Evolutionary conservation across 345 rosid genomes (phyloP).

Genomic region (Luvunga scandens): DNA sequence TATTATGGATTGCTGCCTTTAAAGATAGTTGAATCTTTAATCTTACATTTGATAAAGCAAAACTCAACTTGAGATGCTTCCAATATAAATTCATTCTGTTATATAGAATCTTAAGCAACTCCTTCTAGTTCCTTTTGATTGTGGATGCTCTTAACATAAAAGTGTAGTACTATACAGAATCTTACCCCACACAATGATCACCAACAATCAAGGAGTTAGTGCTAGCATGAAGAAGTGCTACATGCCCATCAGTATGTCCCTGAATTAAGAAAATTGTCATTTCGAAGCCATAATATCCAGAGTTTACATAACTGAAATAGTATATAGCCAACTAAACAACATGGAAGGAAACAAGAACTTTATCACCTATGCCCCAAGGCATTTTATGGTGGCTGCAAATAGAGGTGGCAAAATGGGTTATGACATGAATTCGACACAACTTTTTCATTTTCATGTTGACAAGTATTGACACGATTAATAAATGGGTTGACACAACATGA

Average conservation of each 20-base stretch:
- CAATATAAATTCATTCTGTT: not conserved
- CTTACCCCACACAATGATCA: conserved; percentile 97
- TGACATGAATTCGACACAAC: no score
- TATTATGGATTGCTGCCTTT: not conserved
- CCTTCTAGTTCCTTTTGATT: not conserved
- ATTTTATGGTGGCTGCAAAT: not conserved
- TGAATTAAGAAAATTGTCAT: conserved; percentile 29
- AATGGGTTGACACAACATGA: no score
- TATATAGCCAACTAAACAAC: not conserved
- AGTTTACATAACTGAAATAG: not conserved
- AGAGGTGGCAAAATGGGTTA: no score
- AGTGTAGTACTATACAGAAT: conserved; percentile 9
- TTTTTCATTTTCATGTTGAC: no score
- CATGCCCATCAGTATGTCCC: conserved; percentile 97
- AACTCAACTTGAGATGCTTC: not conserved
- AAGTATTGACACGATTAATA: no score
- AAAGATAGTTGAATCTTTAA: not conserved
- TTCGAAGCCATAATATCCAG: not conserved
- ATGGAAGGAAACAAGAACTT: not conserved
- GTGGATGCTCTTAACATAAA: not conserved
- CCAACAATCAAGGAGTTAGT: conserved; percentile 76
- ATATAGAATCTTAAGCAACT: not conserved
- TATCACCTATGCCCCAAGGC: not conserved
- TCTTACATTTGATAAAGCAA: not conserved
- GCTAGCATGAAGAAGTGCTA: conserved; percentile 61